phyloP scores from a whole-genome alignment of 1,284 basidiomycete species.

The Ceratobasidium sp. region DNA sequence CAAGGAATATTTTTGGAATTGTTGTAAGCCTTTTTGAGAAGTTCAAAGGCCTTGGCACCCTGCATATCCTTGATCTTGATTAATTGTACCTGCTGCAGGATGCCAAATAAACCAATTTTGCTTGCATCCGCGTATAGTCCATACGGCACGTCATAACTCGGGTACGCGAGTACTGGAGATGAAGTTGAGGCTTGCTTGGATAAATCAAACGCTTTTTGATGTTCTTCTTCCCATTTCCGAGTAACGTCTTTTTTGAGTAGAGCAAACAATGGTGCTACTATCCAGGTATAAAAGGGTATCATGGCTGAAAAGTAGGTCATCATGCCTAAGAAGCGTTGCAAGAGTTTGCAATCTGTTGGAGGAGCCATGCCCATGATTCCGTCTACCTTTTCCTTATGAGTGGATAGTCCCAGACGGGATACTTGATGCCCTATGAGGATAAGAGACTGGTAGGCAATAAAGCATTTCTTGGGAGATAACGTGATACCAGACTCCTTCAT shows the following conservation, averaged over 20 bases:
- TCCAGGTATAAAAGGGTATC: conserved; percentile 57
- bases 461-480: conserved; percentile 59
- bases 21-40: conserved; percentile 39
- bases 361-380: conserved; percentile 43
- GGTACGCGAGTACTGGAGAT: conserved; percentile 53
- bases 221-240: conserved; percentile 35
- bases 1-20: conserved; percentile 51
- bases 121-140: conserved; percentile 61
- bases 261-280: conserved; percentile 49
- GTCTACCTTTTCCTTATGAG: conserved; percentile 57
- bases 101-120: conserved; percentile 57
- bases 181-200: conserved; percentile 38
- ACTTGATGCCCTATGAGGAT: conserved; percentile 60
- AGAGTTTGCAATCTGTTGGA: conserved; percentile 55
- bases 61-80: conserved; percentile 59
- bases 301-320: conserved; percentile 56
- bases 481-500: conserved; percentile 57
- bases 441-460: conserved; percentile 58
- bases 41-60: conserved; percentile 58
- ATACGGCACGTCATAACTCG: conserved; percentile 57
- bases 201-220: conserved; percentile 25
- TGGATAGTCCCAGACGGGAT: conserved; percentile 55
- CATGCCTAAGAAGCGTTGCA: conserved; percentile 54
- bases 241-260: conserved; percentile 41
- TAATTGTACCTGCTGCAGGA: conserved; percentile 61